phyloP scores from a whole-genome alignment of 1,139 yeast genomes.

The Ashbya aceris region DNA sequence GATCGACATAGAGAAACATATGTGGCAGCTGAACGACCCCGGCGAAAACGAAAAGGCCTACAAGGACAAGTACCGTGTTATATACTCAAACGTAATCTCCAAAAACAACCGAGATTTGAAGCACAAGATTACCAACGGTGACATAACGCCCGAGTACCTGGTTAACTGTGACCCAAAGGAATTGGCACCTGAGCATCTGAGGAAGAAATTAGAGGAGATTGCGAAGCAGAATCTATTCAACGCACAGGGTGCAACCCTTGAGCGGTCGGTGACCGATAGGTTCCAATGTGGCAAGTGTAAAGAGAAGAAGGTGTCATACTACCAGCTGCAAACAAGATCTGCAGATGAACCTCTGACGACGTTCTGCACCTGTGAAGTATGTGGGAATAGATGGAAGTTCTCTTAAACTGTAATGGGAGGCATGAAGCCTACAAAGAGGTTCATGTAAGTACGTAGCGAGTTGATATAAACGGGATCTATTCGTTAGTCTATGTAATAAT shows the following conservation, averaged over 20 bases:
- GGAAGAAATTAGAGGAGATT: constrained; percentile 75
- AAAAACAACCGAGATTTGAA: constrained; percentile 83
- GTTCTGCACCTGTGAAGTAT: constrained; percentile 92
- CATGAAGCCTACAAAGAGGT: constrained; percentile 3
- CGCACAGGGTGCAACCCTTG: constrained; percentile 97
- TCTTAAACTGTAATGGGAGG: constrained; percentile 34
- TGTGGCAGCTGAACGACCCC: constrained; percentile 28
- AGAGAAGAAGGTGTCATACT: constrained; percentile 91
- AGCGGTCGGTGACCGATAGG: constrained; percentile 91
- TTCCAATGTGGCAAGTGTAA: constrained; percentile 97
- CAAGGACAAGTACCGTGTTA: constrained; percentile 71
- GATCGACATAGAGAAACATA: constrained; percentile 64
- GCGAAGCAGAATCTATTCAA: constrained; percentile 86
- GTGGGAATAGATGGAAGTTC: constrained; percentile 97
- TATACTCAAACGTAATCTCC: constrained; percentile 78
- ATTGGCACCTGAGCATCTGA: constrained; percentile 84
- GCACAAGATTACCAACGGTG: constrained; percentile 54
- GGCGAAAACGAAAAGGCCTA: constrained; percentile 35
- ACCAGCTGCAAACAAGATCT: constrained; percentile 95
- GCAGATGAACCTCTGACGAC: constrained; percentile 99
- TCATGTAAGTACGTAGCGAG: constrained; percentile 1
- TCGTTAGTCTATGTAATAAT: background rate
- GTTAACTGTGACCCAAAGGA: constrained; percentile 84
- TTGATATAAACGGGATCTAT: background rate
- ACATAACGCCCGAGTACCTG: constrained; percentile 53